Evolutionary conservation across 208 protist species (phyloP).

Genomic region (Leishmania arabica): DNA sequence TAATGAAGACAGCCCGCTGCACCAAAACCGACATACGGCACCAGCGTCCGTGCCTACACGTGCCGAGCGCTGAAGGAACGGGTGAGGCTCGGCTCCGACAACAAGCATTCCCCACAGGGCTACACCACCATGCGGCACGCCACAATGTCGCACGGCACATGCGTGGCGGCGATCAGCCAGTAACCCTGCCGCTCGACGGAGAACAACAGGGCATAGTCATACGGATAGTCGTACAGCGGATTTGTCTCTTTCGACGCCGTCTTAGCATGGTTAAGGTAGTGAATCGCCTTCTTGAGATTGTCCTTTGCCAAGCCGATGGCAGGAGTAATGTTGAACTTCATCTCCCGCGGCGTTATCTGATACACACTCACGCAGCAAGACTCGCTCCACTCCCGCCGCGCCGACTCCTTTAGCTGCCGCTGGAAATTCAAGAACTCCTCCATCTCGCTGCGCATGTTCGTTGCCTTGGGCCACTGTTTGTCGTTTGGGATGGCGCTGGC

Average conservation of each 20-base stretch:
- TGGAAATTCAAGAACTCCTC: slow-evolving; percentile 43
- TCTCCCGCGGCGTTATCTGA: slow-evolving; percentile 85
- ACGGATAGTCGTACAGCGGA: slow-evolving; percentile 75
- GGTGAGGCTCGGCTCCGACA: background rate
- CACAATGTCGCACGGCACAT: slow-evolving; percentile 91
- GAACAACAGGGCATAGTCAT: slow-evolving; percentile 89
- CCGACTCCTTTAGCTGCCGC: slow-evolving; percentile 52
- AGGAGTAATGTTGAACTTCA: slow-evolving; percentile 87
- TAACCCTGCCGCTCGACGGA: slow-evolving; percentile 84
- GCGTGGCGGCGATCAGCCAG: slow-evolving; percentile 85
- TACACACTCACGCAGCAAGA: slow-evolving; percentile 87
- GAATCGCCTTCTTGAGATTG: slow-evolving; percentile 75
- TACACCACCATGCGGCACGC: slow-evolving; percentile 69
- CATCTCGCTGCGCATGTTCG: slow-evolving; percentile 30
- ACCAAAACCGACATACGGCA: background rate
- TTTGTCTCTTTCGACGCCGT: slow-evolving; percentile 67
- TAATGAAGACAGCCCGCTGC: background rate
- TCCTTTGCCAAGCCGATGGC: slow-evolving; percentile 73
- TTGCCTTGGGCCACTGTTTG: slow-evolving; percentile 27
- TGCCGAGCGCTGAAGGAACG: background rate
- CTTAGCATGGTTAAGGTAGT: slow-evolving; percentile 65
- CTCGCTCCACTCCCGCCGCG: slow-evolving; percentile 75
- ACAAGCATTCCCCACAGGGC: background rate
- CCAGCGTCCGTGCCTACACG: background rate
- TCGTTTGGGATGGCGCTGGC: slow-evolving; percentile 14